These are phyloP conservation scores for Cyberlindnera euphorbiae DNA, from an alignment of 805 yeast genomes.

Conservation along the genomic window DNA sequence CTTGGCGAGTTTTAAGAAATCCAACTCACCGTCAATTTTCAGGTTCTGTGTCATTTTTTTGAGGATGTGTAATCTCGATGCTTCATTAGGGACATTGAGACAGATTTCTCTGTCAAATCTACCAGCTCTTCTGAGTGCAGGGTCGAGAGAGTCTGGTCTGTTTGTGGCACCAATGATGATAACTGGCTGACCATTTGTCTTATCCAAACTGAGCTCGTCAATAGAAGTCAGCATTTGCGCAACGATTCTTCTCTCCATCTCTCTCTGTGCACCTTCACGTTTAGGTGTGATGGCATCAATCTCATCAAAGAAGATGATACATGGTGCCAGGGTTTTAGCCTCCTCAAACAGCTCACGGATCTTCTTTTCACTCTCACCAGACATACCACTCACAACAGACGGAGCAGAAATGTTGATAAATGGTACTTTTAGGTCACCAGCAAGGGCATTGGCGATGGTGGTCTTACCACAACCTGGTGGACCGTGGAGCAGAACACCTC, in stretches of 20 bases:
- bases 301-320: slow-evolving; percentile 90
- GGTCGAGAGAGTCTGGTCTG: slow-evolving; percentile 91
- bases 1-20: slow-evolving; percentile 72
- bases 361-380: slow-evolving; percentile 97
- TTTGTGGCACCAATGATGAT: slow-evolving; percentile 95
- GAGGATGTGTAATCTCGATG: slow-evolving; percentile 70
- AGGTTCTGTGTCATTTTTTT: slow-evolving; percentile 65
- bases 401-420: slow-evolving; percentile 92
- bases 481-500: slow-evolving; percentile 91
- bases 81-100: slow-evolving; percentile 90
- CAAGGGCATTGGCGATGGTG: slow-evolving; percentile 90
- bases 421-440: slow-evolving; percentile 92
- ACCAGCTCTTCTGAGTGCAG: slow-evolving; percentile 95
- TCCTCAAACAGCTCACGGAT: slow-evolving; percentile 90
- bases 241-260: slow-evolving; percentile 95
- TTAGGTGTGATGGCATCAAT: slow-evolving; percentile 98
- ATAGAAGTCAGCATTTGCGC: slow-evolving; percentile 92
- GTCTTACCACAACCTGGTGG: slow-evolving; percentile 99
- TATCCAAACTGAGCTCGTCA: slow-evolving; percentile 86
- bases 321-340: slow-evolving; percentile 86
- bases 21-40: slow-evolving; percentile 65
- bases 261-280: slow-evolving; percentile 96
- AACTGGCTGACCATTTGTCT: slow-evolving; percentile 90
- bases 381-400: slow-evolving; percentile 95
- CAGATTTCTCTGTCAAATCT: slow-evolving; percentile 94